A percentile compares a stretch with the other conserved stretches of the same genome.
Conservation (phyloP, 108 stramenopile species). For the Discostella stelligeroides region DNA sequence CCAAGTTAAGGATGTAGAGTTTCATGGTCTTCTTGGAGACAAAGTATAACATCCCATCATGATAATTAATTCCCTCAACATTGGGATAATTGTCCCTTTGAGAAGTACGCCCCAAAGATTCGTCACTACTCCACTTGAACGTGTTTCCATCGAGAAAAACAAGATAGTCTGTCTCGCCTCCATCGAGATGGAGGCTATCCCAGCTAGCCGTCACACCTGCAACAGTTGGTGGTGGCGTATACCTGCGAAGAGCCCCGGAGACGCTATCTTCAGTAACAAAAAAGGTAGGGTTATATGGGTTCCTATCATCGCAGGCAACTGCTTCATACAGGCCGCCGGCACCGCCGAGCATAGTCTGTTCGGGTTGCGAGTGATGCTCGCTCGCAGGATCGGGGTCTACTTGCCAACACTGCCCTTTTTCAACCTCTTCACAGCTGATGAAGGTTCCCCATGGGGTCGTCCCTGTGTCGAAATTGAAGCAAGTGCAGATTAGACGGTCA, state of each 20-base stretch:
- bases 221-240: constrained; percentile 20
- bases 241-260: constrained; percentile 42
- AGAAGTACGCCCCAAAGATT: constrained; percentile 24
- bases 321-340: constrained; percentile 11
- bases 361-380: constrained; percentile 24
- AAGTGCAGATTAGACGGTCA: not conserved
- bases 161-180: constrained; percentile 39
- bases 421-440: too few relatives aligned
- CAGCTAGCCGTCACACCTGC: constrained; percentile 36
- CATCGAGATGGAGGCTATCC: constrained; percentile 30
- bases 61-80: constrained; percentile 51
- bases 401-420: too few relatives aligned
- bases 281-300: constrained; percentile 34
- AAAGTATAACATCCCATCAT: constrained; percentile 48
- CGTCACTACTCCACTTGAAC: constrained; percentile 40
- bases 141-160: constrained; percentile 25
- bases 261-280: constrained; percentile 44
- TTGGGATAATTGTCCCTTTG: constrained; percentile 40
- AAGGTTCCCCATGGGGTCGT: too few relatives aligned
- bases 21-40: constrained; percentile 44
- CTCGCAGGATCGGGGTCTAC: too few relatives aligned
- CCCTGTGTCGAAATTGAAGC: too few relatives aligned
- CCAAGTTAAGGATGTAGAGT: constrained; percentile 46
- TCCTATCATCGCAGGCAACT: constrained; percentile 40
- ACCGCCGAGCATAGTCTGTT: constrained; percentile 24